Evolutionary conservation across 2,329 filamentous ascomycete species (phyloP), one percentile per base, ranked within the genome.

Genomic region (Alternaria brassicae): DNA sequence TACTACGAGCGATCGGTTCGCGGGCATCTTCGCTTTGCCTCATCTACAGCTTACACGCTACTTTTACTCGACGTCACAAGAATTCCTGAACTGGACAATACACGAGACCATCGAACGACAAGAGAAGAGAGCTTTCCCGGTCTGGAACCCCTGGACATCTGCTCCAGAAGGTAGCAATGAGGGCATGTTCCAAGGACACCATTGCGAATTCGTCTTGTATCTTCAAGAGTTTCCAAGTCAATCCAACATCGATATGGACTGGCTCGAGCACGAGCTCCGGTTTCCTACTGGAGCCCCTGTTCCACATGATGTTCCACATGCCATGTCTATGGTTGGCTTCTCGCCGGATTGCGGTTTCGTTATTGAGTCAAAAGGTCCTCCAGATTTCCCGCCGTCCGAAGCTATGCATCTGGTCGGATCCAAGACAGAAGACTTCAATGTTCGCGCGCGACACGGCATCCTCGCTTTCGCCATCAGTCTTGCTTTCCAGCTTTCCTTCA

Each of bases 201-300:
- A 91, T 68, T 99, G 95, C 82, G 95, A 99, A 77, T 92, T 92
- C 72, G 81, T 99, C 49, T 81, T 96, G 54, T 98, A 93, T 76
- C 81, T 94, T 28, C 95, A 98, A 74, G 84, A 94, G 39, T 60
- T 62, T 3, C 64, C 65, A 10, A 63, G 55, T 23, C 72, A 69
- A 23, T 61, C 70, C 21, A 62, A 65, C 27, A 45, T 69, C 5
- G 66, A 82, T 28, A 73, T 87, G 51, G 75, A 81, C 30, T 81
- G 81, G 67, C 81, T 88, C 17, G 87, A 89, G 65, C 73, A 82
- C 34, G 87, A 89, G 65, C 75, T 89, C 17, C 81, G 85, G 41
- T 86, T 82, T 55, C 87, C 87, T 2, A 84, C 83, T 39, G 87
- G 87, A 15, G 82, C 85, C 37, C 81, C 83, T 2, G 77, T 86